Evolutionary conservation across 2,329 filamentous ascomycete genomes (phyloP), one percentile per base, ranked within the genome.

Genomic region (Penicillium glabrum): DNA sequence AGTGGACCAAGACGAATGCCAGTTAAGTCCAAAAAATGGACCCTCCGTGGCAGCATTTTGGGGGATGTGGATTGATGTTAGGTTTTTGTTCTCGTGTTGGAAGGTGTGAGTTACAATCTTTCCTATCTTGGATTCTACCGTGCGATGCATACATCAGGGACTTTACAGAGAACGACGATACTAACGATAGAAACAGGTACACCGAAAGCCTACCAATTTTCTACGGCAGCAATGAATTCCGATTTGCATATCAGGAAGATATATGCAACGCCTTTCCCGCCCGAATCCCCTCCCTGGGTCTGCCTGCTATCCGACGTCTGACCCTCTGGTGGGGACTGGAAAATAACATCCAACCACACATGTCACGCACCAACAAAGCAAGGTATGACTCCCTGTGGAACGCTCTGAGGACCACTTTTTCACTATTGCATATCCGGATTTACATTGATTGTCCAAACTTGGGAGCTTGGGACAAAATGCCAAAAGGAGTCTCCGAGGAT

Each of bases 181-280:
- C 13, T 45, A 27, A 46, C 37, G 24, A 44, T 26, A 37, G 16
- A 45, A 35, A 26, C 8, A 52, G 50, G 26, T 52, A 52, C 21
- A 24, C 35, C 11, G 50, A 52, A 24, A 19, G 39, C 26, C 39
- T 52, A 16, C 21, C 19, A 6, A 24, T 45, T 23, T 19, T 52
- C 13, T 52, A 52, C 27, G 37, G 14, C 37, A 43, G 13, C n/a
- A 52, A 52, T n/a, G 39, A 46, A 26, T 52, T 52, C n/a, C 41
- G 50, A 8, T 45, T 52, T 27, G 24, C 27, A 10, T 21, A 26
- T 5, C 26, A 35, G 9, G 33, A 2, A 37, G 50, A 52, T n/a
- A n/a, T 39, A 14, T 52, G 50, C 41, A 52, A 8, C 19, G 35
- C 19, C 6, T 45, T 52, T 9, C 50, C 50, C 9, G 7, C 16